A percentile compares a stretch with the other conserved stretches of the same genome.
These are phyloP conservation scores for Digitaria exilis DNA, from an alignment of 202 grass and related monocot genomes.

Conservation along the genomic window DNA sequence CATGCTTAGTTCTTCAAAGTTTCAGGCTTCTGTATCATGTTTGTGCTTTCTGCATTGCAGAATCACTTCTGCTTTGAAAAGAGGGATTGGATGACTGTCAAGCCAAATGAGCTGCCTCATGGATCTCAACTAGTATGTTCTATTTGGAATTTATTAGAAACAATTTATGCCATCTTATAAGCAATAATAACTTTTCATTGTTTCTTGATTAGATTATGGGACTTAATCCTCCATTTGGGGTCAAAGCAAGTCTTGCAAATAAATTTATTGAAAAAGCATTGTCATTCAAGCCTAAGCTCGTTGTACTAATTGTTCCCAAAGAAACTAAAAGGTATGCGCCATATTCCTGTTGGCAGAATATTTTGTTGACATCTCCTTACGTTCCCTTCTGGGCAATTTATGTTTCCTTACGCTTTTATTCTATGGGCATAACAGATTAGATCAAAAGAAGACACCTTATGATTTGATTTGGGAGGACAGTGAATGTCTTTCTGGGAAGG, in stretches of 20 bases:
- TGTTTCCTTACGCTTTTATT: neutral
- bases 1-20: slow-evolving; percentile 2
- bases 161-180: slow-evolving; percentile 16
- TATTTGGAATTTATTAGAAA: slow-evolving; percentile 1
- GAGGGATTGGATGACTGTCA: slow-evolving; percentile 92
- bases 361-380: slow-evolving; percentile 18
- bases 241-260: slow-evolving; percentile 86
- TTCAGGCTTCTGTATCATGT: neutral
- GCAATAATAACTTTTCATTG: slow-evolving; percentile 41
- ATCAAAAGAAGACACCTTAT: slow-evolving; percentile 71
- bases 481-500: slow-evolving; percentile 76
- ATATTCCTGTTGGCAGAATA: slow-evolving; percentile 19
- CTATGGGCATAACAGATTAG: slow-evolving; percentile 55
- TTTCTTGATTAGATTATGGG: slow-evolving; percentile 81
- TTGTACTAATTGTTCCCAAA: slow-evolving; percentile 94
- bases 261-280: slow-evolving; percentile 94
- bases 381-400: neutral
- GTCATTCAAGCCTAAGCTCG: slow-evolving; percentile 80
- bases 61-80: slow-evolving; percentile 82
- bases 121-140: slow-evolving; percentile 75
- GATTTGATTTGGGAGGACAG: slow-evolving; percentile 91
- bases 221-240: slow-evolving; percentile 96
- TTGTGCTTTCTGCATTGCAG: slow-evolving; percentile 48
- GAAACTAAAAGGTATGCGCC: slow-evolving; percentile 77
- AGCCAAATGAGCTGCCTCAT: slow-evolving; percentile 60